Base-by-base conservation (phyloP, 2,329 filamentous ascomycete genomes). In the Sclerotinia sclerotiorum region DNA sequence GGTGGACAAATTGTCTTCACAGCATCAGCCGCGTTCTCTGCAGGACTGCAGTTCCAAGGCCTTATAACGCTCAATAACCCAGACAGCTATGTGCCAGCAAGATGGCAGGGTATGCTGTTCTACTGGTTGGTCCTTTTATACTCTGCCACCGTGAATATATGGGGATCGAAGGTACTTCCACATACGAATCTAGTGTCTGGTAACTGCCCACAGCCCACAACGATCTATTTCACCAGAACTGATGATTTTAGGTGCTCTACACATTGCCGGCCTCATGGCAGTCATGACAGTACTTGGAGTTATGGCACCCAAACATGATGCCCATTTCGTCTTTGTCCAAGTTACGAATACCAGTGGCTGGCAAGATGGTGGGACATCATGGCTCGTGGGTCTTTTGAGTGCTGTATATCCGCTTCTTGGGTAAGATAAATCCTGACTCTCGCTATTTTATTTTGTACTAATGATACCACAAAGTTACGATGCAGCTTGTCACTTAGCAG, bases 1-100 rank as follows among this genome's bases (percentile, higher is more conserved):
- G 82, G 81, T 19, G 82, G 82, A 0, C 81, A 83, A 57, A 77
- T 81, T 4, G 78, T 83, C 1, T 70, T 83, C 2, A 81, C 81
- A n/a, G 80, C 81, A 0, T 82, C 82, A 0, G 81, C 81, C 24
- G 82, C 82, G 0, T 84, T 84, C 60, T 79, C 81, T 0, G 80
- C 79, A 1, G 82, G 81, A 0, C 77, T 83, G 0, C 80, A 83
- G 65, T 73, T 80, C 0, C 81, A 83, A 67, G 78, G 78, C 0
- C 71, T 84, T 15, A 79, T 84, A 54, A 79, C 79, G 2, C 63
- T 84, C 3, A 83, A 82, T 67, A 69, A 80, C 19, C 65, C 63
- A 17, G 76, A 79, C 0, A 73, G 72, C 0, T 84, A 84, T 65
- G 57, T 76, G 0, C 80, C 81, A 0, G 54, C 77, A n/a, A 70